Evolutionary conservation across 768 basidiomycete species (phyloP).

Genomic region (Tylopilus felleus): DNA sequence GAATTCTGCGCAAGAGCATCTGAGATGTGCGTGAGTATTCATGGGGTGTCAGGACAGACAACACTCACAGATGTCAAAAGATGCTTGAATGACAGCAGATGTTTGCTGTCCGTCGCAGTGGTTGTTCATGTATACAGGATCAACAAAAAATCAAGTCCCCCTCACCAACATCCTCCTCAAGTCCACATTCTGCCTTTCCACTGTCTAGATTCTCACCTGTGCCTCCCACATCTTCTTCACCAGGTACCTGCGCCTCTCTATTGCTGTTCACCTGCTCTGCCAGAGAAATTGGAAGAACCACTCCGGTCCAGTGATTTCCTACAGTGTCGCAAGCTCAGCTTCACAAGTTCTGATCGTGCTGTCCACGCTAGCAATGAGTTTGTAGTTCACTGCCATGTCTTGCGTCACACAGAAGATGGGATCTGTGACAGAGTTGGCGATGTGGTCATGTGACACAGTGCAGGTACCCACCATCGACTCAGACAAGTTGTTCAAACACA

Average conservation of each 20-base stretch:
- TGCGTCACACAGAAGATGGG: constrained; percentile 75
- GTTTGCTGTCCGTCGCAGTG: no score
- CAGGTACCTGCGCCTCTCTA: constrained; percentile 62
- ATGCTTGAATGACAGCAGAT: no score
- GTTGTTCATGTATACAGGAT: no score
- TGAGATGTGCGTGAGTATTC: no score
- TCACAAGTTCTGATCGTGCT: constrained; percentile 68
- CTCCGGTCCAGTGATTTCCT: constrained; percentile 55
- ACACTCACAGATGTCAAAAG: no score
- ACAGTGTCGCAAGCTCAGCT: constrained; percentile 66
- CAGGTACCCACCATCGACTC: constrained; percentile 55
- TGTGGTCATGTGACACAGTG: not conserved
- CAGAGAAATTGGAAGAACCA: constrained; percentile 40
- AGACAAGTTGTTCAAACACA: constrained; percentile 79
- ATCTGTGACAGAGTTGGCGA: constrained; percentile 42
- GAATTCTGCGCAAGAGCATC: no score
- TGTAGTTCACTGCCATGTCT: constrained; percentile 78
- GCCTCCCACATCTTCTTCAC: constrained; percentile 71
- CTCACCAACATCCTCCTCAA: constrained; percentile 58
- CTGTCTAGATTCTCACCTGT: constrained; percentile 58
- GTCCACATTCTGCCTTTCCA: constrained; percentile 70
- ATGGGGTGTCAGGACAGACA: no score
- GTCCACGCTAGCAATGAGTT: constrained; percentile 56
- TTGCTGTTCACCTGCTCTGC: constrained; percentile 47
- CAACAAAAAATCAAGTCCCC: constrained; percentile 32